Evolutionary conservation across 176 grass and related monocot species (phyloP).

Genomic region (Secale cereale): DNA sequence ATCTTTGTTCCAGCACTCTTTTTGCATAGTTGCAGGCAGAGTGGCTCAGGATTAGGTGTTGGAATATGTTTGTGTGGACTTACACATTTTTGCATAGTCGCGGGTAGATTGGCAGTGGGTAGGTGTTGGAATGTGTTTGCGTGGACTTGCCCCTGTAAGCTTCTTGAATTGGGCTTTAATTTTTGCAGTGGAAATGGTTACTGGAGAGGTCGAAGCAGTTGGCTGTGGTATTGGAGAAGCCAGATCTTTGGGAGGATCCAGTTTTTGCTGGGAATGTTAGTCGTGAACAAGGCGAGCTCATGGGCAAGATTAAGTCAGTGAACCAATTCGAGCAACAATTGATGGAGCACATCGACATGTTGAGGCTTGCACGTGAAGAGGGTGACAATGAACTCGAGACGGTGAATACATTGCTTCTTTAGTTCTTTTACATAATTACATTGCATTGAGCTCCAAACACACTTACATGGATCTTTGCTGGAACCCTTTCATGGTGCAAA

Average conservation of each 20-base stretch:
- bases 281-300: conserved; percentile 74
- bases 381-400: conserved; percentile 78
- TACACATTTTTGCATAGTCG: neutral
- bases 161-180: conserved; percentile 11
- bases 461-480: neutral
- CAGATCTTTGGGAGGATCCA: conserved; percentile 93
- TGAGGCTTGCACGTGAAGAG: conserved; percentile 92
- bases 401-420: conserved; percentile 33
- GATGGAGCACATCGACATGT: conserved; percentile 88
- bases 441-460: neutral
- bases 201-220: conserved; percentile 67
- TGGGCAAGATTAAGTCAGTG: conserved; percentile 83
- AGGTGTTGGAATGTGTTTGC: neutral
- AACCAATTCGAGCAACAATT: conserved; percentile 72
- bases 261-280: conserved; percentile 77
- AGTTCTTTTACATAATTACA: neutral
- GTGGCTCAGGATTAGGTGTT: neutral
- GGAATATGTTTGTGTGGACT: neutral
- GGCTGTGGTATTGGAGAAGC: conserved; percentile 59
- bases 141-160: neutral
- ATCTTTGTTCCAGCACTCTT: neutral
- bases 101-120: neutral
- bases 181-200: conserved; percentile 72
- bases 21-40: neutral
- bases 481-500: neutral